Evolutionary conservation across 2,329 filamentous ascomycete genomes (phyloP), one percentile per base, ranked within the genome.

Genomic region (Verticillium longisporum): DNA sequence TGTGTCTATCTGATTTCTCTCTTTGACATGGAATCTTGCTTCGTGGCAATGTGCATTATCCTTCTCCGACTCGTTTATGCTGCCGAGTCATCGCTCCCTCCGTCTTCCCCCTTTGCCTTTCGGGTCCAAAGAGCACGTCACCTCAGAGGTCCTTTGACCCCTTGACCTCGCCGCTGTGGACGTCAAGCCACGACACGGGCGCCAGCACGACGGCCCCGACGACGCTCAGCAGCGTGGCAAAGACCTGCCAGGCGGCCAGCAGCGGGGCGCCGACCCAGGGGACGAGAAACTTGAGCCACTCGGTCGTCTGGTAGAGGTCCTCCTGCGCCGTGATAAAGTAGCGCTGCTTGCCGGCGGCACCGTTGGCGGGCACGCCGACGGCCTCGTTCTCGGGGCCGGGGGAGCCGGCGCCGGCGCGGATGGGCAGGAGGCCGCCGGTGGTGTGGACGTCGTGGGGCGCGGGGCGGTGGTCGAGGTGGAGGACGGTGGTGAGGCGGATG

Each of bases 311-410:
- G 69, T 96, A 96, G 7, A 93, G 75, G 70, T 97, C 92, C 66
- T 96, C 87, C 71, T 97, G 92, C 18, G 80, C 83, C 6, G 79
- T 73, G 64, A 96, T 93, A 70, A 88, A 90, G 75, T 92, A 95
- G 61, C 80, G 81, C 37, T 68, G 68, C 2, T 63, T 62, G 18
- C 65, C 63, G 4, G 64, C 63, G 41, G 5, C 6, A 1, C 41
- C 41, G 41, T 26, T 26, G 1, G n/a, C 41, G 14, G 38, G 38
- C 15, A 68, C 41, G 5, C 64, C 50, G 37, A 67, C 36, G 38
- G 63, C 50, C 14, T 61, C n/a, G 15, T 66, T 58, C 56, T 66
- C 32, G 55, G 64, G 55, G 32, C 61, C 61, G 34, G 64, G 63
- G 11, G 59, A 45, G 11, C 60, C 32, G 21, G 53, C 37, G 26